Evolutionary conservation across 2,329 filamentous ascomycete species (phyloP).

Genomic region (Rachicladosporium sp.): DNA sequence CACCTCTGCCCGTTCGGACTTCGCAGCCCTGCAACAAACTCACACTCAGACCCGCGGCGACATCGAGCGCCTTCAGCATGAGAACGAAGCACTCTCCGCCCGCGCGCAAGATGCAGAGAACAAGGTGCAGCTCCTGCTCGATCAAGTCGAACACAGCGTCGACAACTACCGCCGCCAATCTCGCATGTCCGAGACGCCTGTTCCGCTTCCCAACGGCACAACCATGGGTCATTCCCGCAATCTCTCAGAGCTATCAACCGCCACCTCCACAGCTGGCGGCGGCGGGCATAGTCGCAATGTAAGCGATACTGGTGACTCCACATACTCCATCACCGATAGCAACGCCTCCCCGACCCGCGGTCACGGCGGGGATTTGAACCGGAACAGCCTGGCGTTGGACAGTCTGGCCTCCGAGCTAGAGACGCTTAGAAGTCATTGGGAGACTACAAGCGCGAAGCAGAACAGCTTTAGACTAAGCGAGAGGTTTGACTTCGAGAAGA

Average conservation of each 20-base stretch:
- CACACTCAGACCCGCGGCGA: conserved; percentile 45
- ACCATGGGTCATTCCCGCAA: conserved; percentile 3
- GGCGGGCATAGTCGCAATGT: conserved; percentile 42
- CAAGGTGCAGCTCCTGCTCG: conserved; percentile 82
- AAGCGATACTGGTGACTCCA: conserved; percentile 49
- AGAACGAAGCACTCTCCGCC: conserved; percentile 69
- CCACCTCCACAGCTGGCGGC: conserved; percentile 32
- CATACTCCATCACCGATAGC: conserved; percentile 33
- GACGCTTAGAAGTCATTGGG: conserved; percentile 81
- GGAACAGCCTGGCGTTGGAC: conserved; percentile 48
- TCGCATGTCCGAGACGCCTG: conserved; percentile 28
- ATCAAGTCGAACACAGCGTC: conserved; percentile 88
- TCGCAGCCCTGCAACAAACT: conserved; percentile 39
- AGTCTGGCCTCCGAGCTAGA: conserved; percentile 87
- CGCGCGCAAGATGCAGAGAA: conserved; percentile 82
- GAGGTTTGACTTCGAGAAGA: conserved; percentile 68
- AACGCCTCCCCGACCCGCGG: conserved; percentile 3
- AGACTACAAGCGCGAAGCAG: conserved; percentile 57
- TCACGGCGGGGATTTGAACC: conserved; percentile 11
- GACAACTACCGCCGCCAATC: conserved; percentile 82
- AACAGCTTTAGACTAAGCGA: conserved; percentile 88
- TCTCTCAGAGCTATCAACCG: neutral
- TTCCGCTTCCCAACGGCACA: conserved; percentile 18
- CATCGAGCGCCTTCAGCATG: conserved; percentile 68
- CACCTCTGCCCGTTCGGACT: conserved; percentile 27